A percentile compares a stretch with the other conserved stretches of the same genome.
Evolutionary conservation across 169 alveolate genomes (phyloP).

Genomic region (Eimeria brunetti): DNA sequence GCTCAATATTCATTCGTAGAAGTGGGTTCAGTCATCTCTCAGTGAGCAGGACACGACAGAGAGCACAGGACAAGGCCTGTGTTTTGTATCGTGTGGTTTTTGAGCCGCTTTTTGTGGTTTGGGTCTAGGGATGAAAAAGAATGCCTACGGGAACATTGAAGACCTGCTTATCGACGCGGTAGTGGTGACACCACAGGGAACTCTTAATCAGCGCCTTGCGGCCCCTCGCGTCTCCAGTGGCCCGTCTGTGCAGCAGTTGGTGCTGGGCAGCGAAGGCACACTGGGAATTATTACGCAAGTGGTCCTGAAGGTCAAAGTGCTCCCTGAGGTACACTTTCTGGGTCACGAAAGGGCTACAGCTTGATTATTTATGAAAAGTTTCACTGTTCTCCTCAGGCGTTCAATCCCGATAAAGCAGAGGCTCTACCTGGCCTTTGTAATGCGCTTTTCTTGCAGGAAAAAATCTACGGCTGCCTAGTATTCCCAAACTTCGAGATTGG

Average conservation of each 20-base stretch:
- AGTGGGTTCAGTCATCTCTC: not conserved
- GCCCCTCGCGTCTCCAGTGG: conserved; percentile 91
- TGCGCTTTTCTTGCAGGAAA: not conserved
- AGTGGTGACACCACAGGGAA: conserved; percentile 89
- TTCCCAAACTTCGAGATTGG: conserved; percentile 91
- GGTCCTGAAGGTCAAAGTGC: conserved; percentile 84
- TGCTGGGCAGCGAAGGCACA: conserved; percentile 91
- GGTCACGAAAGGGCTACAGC: not conserved
- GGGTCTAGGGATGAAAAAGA: conserved; percentile 90
- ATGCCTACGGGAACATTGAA: conserved; percentile 91
- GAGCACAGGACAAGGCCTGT: not conserved
- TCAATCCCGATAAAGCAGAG: not conserved
- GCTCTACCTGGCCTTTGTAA: not conserved
- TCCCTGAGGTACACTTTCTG: conserved; percentile 83
- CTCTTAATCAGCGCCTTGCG: conserved; percentile 84
- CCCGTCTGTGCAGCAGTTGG: conserved; percentile 88
- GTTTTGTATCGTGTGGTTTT: not conserved
- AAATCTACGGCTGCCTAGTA: conserved; percentile 87
- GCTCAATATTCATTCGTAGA: not conserved
- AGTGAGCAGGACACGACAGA: not conserved
- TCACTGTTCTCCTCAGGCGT: not conserved
- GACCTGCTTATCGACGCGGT: conserved; percentile 87
- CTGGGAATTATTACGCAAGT: conserved; percentile 91
- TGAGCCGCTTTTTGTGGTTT: not conserved
- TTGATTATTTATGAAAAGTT: not conserved